Base-by-base conservation (phyloP, 495 filamentous ascomycete species). In the Aspergillus funiculosus region DNA sequence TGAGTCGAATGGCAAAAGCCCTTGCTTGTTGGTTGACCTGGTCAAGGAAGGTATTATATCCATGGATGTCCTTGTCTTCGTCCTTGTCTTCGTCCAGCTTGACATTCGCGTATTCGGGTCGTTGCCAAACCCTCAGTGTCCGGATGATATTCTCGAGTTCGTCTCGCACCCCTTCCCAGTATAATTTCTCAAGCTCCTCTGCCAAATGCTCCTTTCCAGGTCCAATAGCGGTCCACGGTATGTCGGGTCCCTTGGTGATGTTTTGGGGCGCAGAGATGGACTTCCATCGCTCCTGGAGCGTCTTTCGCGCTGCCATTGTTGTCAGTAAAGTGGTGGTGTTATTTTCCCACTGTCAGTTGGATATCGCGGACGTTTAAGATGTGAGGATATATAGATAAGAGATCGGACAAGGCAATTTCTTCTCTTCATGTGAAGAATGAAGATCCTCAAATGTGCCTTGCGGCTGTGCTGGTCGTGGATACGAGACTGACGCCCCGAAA, bases 31-130 rank as follows among this genome's bases (percentile, higher is more conserved):
- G 27, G 31, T 57, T 60, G 29, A 66, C 62, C 22, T 63, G 60
- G 36, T 63, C 58, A 3, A 66, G 13, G 27, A 66, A 66, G 0
- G 62, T 62, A 31, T 66, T 58, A 39, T 56, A 66, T 7, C 60
- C 60, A 51, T 63, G 51, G 25, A 62, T 48, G 30, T 52, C 19
- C 26, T 54, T 26, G 36, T 52, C 19, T 25, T 54, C 30, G 36
- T 56, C 46, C 13, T 54, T 39, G n/a, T 66, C 56, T 6, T 42
- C 34, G 2, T n/a, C 8, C 7, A 56, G 21, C 6, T 13, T 43
- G 13, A 51, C 46, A 1, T 37, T 6, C 2, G 51, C 48, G 41
- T 35, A 53, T n/a, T 57, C 37, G 3, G 36, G 21, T 15, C 39
- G 40, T 13, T 60, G 56, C 60, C 58, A 66, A 7, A 26, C 38